Conservation (phyloP, 805 yeast genomes). For the Candida krabiensis region DNA sequence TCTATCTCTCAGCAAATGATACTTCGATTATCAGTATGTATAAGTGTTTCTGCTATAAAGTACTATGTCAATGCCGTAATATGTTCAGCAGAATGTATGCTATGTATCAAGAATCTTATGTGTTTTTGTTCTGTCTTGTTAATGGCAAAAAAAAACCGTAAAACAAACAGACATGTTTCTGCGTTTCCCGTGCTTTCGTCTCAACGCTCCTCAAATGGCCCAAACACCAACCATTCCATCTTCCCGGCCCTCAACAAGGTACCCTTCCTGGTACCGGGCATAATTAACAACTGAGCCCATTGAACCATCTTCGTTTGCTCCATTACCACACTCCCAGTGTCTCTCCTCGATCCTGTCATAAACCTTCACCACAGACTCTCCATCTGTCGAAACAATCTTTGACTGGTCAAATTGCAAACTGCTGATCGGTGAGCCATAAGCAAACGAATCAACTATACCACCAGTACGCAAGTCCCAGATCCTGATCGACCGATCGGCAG, state of each 20-base stretch:
- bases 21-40: too few relatives aligned
- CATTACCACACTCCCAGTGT: slow-evolving; percentile 55
- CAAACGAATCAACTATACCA: slow-evolving; percentile 57
- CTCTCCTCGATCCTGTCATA: slow-evolving; percentile 55
- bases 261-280: slow-evolving; percentile 60
- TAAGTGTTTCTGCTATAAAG: too few relatives aligned
- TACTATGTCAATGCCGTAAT: not conserved
- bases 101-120: not conserved
- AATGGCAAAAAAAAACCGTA: too few relatives aligned
- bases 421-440: slow-evolving; percentile 55
- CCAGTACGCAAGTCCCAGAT: slow-evolving; percentile 78
- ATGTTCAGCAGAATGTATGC: slow-evolving; percentile 1
- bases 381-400: slow-evolving; percentile 52
- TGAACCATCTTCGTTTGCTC: slow-evolving; percentile 27
- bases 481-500: slow-evolving; percentile 60
- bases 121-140: too few relatives aligned
- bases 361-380: slow-evolving; percentile 50
- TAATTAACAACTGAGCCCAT: slow-evolving; percentile 33
- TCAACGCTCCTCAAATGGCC: slow-evolving; percentile 41
- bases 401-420: slow-evolving; percentile 60
- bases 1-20: too few relatives aligned
- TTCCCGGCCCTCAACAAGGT: slow-evolving; percentile 61
- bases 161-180: not conserved
- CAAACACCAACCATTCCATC: slow-evolving; percentile 64
- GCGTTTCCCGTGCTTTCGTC: too few relatives aligned